phyloP scores from a whole-genome alignment of 2,329 filamentous ascomycete genomes.

The Corniculantispora saksenae region DNA sequence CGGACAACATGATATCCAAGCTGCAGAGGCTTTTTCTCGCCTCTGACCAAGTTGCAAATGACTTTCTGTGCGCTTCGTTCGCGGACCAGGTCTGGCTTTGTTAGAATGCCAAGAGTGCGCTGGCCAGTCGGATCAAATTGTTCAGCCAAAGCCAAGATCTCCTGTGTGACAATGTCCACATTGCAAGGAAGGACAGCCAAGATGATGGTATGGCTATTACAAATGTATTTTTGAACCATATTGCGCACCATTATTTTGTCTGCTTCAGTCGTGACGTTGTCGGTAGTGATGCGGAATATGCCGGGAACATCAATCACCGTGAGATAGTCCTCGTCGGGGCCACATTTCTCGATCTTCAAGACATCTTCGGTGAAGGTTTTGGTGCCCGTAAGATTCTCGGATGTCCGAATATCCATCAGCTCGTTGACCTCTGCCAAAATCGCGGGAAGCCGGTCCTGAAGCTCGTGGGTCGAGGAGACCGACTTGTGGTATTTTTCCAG shows the following conservation, averaged over 20 bases:
- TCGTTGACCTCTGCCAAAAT: slow-evolving; percentile 41
- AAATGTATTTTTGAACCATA: slow-evolving; percentile 51
- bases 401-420: slow-evolving; percentile 45
- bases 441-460: slow-evolving; percentile 37
- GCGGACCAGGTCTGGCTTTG: slow-evolving; percentile 46
- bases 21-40: slow-evolving; percentile 23
- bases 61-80: slow-evolving; percentile 24
- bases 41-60: slow-evolving; percentile 22
- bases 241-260: slow-evolving; percentile 48
- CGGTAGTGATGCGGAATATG: slow-evolving; percentile 46
- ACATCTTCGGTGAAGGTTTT: slow-evolving; percentile 48
- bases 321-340: slow-evolving; percentile 47
- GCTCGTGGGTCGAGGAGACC: slow-evolving; percentile 19
- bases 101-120: slow-evolving; percentile 47
- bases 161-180: slow-evolving; percentile 46
- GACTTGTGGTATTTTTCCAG: slow-evolving; percentile 22
- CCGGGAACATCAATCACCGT: slow-evolving; percentile 58
- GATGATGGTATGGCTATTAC: slow-evolving; percentile 46
- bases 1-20: slow-evolving; percentile 29
- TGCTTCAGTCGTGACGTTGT: slow-evolving; percentile 42
- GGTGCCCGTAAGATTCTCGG: slow-evolving; percentile 8
- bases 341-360: slow-evolving; percentile 42
- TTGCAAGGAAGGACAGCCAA: slow-evolving; percentile 41
- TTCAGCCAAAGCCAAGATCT: slow-evolving; percentile 43
- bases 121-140: slow-evolving; percentile 36